phyloP scores from a whole-genome alignment of 2,329 filamentous ascomycete species.

The Aspergillaceae sp. region DNA sequence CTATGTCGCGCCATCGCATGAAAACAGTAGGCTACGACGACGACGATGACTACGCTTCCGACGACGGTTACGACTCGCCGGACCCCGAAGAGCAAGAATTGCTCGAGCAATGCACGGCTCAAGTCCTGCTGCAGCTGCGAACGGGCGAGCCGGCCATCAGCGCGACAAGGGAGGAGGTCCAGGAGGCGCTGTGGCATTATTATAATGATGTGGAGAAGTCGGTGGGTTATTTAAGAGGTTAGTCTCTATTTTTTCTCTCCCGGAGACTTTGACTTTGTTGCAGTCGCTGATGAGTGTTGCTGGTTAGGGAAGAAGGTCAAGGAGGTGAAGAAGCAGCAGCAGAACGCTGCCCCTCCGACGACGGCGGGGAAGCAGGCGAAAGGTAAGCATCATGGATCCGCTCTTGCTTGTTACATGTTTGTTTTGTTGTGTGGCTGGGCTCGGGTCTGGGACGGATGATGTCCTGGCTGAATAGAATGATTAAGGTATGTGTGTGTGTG shows the following conservation, averaged over 20 bases:
- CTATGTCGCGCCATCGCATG: conserved; percentile 40
- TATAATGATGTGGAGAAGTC: conserved; percentile 88
- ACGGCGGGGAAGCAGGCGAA: conserved; percentile 15
- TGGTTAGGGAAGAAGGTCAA: conserved; percentile 28
- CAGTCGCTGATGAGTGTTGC: background rate
- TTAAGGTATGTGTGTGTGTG: conserved; percentile 9
- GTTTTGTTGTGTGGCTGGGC: conserved; percentile 21
- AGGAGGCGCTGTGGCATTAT: conserved; percentile 90
- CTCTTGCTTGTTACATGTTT: conserved; percentile 4
- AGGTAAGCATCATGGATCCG: conserved; percentile 21
- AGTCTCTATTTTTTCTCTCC: conserved; percentile 6
- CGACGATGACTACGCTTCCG: conserved; percentile 26
- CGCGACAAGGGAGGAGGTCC: conserved; percentile 63
- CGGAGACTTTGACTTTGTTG: too few relatives aligned
- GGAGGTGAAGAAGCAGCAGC: conserved; percentile 25
- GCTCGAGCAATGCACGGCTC: conserved; percentile 57
- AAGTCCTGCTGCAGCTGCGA: conserved; percentile 60
- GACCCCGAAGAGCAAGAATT: conserved; percentile 42
- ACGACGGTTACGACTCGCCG: conserved; percentile 32
- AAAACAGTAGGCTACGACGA: conserved; percentile 38
- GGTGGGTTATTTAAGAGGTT: conserved; percentile 68
- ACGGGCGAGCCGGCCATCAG: conserved; percentile 49
- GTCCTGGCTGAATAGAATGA: background rate
- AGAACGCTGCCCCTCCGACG: conserved; percentile 4
- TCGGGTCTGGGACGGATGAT: conserved; percentile 8